These are phyloP conservation scores for Pichia nanzhaoensis DNA, from an alignment of 805 yeast genomes.

Conservation along the genomic window DNA sequence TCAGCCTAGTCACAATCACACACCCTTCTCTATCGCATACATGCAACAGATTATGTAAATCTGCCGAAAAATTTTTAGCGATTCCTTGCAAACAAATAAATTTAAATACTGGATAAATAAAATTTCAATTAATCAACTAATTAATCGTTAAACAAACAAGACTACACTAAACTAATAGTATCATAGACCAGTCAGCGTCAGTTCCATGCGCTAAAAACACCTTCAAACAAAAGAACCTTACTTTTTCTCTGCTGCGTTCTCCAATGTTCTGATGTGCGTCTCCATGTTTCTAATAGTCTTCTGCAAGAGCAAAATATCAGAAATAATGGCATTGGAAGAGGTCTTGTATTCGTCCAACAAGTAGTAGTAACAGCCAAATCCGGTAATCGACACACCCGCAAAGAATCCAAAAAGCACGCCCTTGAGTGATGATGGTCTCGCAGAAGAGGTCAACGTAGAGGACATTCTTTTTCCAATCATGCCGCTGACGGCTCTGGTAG, in stretches of 20 bases:
- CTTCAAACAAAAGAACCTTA: slow-evolving; percentile 4
- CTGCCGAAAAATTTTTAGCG: too few relatives aligned
- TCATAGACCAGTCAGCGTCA: too few relatives aligned
- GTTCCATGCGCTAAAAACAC: too few relatives aligned
- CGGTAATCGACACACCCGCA: slow-evolving; percentile 68
- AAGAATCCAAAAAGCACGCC: slow-evolving; percentile 67
- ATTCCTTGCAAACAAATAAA: too few relatives aligned
- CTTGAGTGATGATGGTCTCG: slow-evolving; percentile 22
- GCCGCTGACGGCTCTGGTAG: slow-evolving; percentile 1
- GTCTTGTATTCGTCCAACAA: slow-evolving; percentile 70
- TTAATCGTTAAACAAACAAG: too few relatives aligned
- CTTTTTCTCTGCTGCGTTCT: slow-evolving; percentile 32
- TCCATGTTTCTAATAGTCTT: slow-evolving; percentile 34
- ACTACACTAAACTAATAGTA: neutral
- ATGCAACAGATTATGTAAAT: too few relatives aligned
- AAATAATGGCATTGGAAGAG: slow-evolving; percentile 63
- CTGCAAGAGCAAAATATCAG: slow-evolving; percentile 68
- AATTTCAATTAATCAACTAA: too few relatives aligned
- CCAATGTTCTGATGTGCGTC: slow-evolving; percentile 39
- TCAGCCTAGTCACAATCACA: too few relatives aligned
- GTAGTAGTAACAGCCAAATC: slow-evolving; percentile 71
- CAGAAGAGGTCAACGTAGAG: slow-evolving; percentile 9
- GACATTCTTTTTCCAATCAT: slow-evolving; percentile 5
- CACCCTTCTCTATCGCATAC: too few relatives aligned
- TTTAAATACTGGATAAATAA: too few relatives aligned